Conservation (phyloP, 345 rosid genomes). For the Bruguiera sexangula region DNA sequence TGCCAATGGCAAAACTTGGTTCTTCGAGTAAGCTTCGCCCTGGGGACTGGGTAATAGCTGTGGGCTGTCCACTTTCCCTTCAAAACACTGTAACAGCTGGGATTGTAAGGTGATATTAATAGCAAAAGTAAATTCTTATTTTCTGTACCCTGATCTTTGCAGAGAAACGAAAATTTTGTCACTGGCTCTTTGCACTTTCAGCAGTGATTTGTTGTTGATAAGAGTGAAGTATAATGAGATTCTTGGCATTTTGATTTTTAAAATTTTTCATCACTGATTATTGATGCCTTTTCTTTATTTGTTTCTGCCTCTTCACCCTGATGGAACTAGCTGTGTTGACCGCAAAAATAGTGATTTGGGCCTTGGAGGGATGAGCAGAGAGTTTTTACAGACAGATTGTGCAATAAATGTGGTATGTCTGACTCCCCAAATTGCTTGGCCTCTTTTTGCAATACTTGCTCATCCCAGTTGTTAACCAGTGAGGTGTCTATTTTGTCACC, state of each 20-base stretch:
- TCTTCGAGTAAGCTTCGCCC: constrained; percentile 81
- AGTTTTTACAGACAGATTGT: constrained; percentile 85
- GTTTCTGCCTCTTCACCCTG: constrained; percentile 12
- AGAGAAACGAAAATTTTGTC: no score
- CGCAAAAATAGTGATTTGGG: constrained; percentile 98
- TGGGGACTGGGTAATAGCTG: constrained; percentile 90
- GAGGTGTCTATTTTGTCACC: no score
- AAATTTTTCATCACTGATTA: constrained; percentile 2
- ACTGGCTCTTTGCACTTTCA: no score
- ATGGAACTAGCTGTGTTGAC: constrained; percentile 60
- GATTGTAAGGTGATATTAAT: constrained; percentile 60
- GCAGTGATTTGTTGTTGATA: neutral
- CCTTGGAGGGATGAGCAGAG: constrained; percentile 77
- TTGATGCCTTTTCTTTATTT: constrained; percentile 7
- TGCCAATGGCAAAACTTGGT: constrained; percentile 83
- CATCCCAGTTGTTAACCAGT: no score
- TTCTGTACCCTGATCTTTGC: no score
- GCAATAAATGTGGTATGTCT: constrained; percentile 68
- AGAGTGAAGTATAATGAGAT: neutral
- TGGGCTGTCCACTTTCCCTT: constrained; percentile 96
- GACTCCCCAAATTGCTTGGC: constrained; percentile 2
- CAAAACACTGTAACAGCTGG: constrained; percentile 94
- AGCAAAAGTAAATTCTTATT: no score
- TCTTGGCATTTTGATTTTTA: no score
- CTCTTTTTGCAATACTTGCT: neutral